Base-by-base conservation (phyloP, 305 asterid genomes). In the Withania somnifera region DNA sequence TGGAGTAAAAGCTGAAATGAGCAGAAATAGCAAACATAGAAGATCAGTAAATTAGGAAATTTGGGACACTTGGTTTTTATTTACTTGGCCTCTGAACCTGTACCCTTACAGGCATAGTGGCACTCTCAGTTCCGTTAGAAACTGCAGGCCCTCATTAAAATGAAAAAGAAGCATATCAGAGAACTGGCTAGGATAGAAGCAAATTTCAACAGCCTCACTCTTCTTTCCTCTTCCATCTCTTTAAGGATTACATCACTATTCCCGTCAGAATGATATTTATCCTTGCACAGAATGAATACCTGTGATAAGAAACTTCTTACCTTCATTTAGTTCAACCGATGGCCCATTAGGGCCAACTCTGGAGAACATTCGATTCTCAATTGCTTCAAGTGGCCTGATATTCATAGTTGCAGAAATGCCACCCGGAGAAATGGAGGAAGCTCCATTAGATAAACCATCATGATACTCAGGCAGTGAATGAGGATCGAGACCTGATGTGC, bases 401-500 rank as follows among this genome's bases (percentile, higher is more conserved):
- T 84, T 88, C 61, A 92, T 86, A 84, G 84, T 91, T 77, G 93
- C 87, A 87, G 94, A 85, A 75, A 92, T 89, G 84, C 84, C 87
- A 58, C 92, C 89, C 32, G 97, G 92, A 73, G 99, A 94, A 87
- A 89, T 93, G 81, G 88, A 86, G 58, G 88, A 85, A 83, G 73
- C 88, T 68, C 94, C 97, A 88, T 86, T 92, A 86, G 92, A 83
- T 81, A 93, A 86, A 73, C 93, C 91, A 88, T 92, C 96, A 79
- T 88, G 92, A 86, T 88, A 90, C 66, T 95, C 98, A 84, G 97
- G 97, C 83, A 91, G 95, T n/a, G 98, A 92, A 84, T 88, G 97
- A 82, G 98, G 96, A 83, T 91, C 95, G 77, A 85, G 86, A 91
- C 87, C 93, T 56, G 91, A 42, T 58, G 85, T 17, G 60, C 94